Conservation (phyloP, 305 asterid species). For the Fraxinus xanthoxyloides region DNA sequence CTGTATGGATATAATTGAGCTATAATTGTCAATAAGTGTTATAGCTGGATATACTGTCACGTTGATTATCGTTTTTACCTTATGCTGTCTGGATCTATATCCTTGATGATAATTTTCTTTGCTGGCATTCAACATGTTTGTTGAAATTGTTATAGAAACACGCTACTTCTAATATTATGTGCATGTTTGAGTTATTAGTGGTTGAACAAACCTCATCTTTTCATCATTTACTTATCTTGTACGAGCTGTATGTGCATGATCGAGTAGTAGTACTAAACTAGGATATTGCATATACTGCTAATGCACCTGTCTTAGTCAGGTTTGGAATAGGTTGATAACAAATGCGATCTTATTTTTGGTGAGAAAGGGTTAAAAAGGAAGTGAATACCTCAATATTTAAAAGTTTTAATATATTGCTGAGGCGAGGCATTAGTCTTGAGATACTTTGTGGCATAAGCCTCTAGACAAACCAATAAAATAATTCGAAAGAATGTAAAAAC, state of each 20-base stretch:
- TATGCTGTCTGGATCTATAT: not conserved
- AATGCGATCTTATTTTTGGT: not conserved
- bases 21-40: not conserved
- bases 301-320: too few relatives aligned
- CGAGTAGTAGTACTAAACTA: not conserved
- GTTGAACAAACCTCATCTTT: not conserved
- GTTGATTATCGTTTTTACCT: not conserved
- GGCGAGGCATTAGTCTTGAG: not conserved
- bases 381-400: not conserved
- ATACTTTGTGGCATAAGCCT: not conserved
- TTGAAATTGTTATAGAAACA: not conserved
- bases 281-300: not conserved
- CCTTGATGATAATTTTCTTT: not conserved
- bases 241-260: not conserved
- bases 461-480: not conserved
- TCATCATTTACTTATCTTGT: not conserved
- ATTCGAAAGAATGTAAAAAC: not conserved
- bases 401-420: not conserved
- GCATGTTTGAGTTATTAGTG: not conserved
- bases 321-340: not conserved
- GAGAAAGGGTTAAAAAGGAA: not conserved
- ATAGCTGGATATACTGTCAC: not conserved
- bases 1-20: not conserved
- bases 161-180: not conserved
- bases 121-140: not conserved